phyloP scores from a whole-genome alignment of 2,329 filamentous ascomycete genomes.

The Epichloe elymi region DNA sequence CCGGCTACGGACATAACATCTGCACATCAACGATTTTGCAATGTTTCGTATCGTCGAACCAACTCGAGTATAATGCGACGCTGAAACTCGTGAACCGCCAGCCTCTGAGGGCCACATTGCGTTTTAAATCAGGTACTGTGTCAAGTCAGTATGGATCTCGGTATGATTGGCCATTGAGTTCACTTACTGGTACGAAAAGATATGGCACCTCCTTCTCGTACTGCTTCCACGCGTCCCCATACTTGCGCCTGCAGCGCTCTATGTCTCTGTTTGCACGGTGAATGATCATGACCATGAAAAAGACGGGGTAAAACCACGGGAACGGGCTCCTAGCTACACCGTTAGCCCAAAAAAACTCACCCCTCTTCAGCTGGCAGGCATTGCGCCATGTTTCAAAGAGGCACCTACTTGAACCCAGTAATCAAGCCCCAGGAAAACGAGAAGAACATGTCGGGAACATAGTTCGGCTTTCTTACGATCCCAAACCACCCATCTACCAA shows the following conservation, averaged over 20 bases:
- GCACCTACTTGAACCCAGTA: conserved; percentile 31
- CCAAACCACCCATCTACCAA: conserved; percentile 81
- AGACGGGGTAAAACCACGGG: conserved; percentile 82
- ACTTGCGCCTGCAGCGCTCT: conserved; percentile 62
- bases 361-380: too few species aligned
- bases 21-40: too few species aligned
- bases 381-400: too few species aligned
- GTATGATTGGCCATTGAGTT: too few species aligned
- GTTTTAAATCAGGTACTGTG: too few species aligned
- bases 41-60: too few species aligned
- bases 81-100: too few species aligned
- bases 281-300: conserved; percentile 70
- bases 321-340: conserved; percentile 46
- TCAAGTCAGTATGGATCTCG: too few species aligned
- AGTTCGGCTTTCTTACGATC: conserved; percentile 49
- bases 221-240: conserved; percentile 69
- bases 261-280: conserved; percentile 71
- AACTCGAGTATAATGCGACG: too few species aligned
- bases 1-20: too few species aligned
- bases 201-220: conserved; percentile 71
- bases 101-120: too few species aligned
- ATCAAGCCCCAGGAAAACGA: conserved; percentile 37
- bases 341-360: too few species aligned
- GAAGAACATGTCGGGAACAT: conserved; percentile 36
- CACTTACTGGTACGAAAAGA: conserved; percentile 60